Evolutionary conservation across 805 yeast genomes (phyloP).

Genomic region (Saccharomycopsis sp.): DNA sequence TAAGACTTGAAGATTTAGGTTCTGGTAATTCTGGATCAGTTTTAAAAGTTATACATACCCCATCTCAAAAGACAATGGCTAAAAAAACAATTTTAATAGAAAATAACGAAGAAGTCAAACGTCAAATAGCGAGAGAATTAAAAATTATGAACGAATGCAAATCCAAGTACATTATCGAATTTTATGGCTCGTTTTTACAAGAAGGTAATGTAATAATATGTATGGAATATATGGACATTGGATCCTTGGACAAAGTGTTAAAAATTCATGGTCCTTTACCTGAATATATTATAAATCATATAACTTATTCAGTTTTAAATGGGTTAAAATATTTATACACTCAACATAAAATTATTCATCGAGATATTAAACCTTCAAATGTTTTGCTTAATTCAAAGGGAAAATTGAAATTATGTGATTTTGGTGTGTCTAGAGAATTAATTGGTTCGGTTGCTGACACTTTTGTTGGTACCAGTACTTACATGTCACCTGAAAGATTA

Average conservation of each 20-base stretch:
- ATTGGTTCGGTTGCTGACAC: constrained; percentile 95
- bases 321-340: constrained; percentile 81
- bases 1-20: constrained; percentile 73
- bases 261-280: constrained; percentile 57
- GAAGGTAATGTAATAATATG: constrained; percentile 54
- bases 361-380: constrained; percentile 95
- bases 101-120: constrained; percentile 66
- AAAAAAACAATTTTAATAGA: constrained; percentile 83
- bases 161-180: constrained; percentile 76
- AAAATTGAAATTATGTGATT: constrained; percentile 86
- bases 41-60: constrained; percentile 78
- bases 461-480: constrained; percentile 95
- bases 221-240: constrained; percentile 95
- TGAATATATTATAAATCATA: constrained; percentile 61
- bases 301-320: constrained; percentile 67
- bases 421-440: constrained; percentile 90
- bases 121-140: constrained; percentile 82
- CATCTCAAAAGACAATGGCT: constrained; percentile 85
- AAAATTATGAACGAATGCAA: constrained; percentile 87
- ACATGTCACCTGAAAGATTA: constrained; percentile 96
- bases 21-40: constrained; percentile 95
- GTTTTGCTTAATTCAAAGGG: constrained; percentile 84
- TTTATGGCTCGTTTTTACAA: constrained; percentile 77
- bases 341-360: constrained; percentile 80
- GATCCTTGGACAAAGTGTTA: constrained; percentile 78